Evolutionary conservation across 495 filamentous ascomycete genomes (phyloP).

Genomic region (Letharia lupina): DNA sequence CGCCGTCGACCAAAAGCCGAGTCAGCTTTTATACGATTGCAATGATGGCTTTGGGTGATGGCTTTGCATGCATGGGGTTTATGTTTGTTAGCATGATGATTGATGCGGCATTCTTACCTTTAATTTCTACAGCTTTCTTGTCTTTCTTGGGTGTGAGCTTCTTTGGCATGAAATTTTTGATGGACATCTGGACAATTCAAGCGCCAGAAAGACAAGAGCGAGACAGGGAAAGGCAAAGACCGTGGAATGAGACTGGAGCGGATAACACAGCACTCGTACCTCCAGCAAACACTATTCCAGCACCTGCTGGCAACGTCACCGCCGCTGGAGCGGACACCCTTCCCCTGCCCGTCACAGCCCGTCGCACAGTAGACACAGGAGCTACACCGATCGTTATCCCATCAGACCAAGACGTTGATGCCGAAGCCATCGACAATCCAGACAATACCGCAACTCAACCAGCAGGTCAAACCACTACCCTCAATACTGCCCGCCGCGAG

Average conservation of each 20-base stretch:
- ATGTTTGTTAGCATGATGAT: conserved; percentile 56
- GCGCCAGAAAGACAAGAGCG: conserved; percentile 66
- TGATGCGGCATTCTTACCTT: conserved; percentile 57
- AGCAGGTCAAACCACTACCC: conserved; percentile 29
- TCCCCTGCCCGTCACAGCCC: conserved; percentile 55
- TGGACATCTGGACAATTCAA: conserved; percentile 82
- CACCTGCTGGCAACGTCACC: conserved; percentile 26
- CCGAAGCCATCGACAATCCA: conserved; percentile 39
- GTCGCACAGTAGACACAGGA: conserved; percentile 36
- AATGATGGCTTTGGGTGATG: conserved; percentile 82
- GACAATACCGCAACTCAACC: conserved; percentile 30
- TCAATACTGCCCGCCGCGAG: conserved; percentile 42
- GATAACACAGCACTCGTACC: conserved; percentile 10
- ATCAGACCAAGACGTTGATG: conserved; percentile 69
- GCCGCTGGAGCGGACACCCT: conserved; percentile 39
- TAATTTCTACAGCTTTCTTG: conserved; percentile 61
- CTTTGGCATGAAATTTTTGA: conserved; percentile 74
- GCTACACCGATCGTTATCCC: conserved; percentile 68
- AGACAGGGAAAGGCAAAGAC: conserved; percentile 40
- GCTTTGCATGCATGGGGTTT: conserved; percentile 53
- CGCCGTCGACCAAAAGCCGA: conserved; percentile 85
- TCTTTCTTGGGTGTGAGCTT: conserved; percentile 64
- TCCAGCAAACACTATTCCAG: conserved; percentile 23
- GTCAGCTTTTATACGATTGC: conserved; percentile 83
- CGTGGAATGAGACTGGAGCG: conserved; percentile 19